A percentile compares a stretch with the other conserved stretches of the same genome.
phyloP scores from a whole-genome alignment of 257 asterid genomes.

The Solanum rostratum region DNA sequence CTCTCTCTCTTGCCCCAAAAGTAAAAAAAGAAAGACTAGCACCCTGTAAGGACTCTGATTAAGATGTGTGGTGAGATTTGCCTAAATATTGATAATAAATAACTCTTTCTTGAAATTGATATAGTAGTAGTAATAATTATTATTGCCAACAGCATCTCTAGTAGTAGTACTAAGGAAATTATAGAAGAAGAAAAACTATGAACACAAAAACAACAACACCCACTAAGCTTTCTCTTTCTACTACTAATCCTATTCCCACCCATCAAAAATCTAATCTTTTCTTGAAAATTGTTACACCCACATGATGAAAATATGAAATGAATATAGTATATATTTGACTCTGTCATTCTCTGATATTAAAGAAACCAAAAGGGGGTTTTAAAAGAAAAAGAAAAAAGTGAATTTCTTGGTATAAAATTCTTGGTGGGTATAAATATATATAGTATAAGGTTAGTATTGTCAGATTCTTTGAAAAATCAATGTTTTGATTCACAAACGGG shows the following conservation, averaged over 20 bases:
- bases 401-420: slow-evolving; percentile 25
- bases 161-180: background rate
- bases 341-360: background rate
- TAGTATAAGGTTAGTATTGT: slow-evolving; percentile 16
- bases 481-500: slow-evolving; percentile 41
- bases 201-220: background rate
- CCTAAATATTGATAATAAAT: background rate
- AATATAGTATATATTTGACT: background rate
- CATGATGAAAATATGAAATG: background rate
- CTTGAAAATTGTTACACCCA: background rate
- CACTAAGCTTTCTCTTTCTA: background rate
- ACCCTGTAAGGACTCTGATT: slow-evolving; percentile 18
- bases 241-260: slow-evolving; percentile 2
- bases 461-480: slow-evolving; percentile 21
- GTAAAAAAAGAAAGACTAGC: slow-evolving; percentile 2
- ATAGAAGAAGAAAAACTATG: background rate
- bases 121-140: background rate
- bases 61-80: slow-evolving; percentile 6
- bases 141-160: background rate
- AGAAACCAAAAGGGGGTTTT: background rate
- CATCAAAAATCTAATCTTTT: slow-evolving; percentile 7
- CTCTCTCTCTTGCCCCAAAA: slow-evolving; percentile 6
- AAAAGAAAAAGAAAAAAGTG: slow-evolving; percentile 7
- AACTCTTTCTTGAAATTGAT: slow-evolving; percentile 2
- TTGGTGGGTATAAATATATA: slow-evolving; percentile 19